Evolutionary conservation across 2,329 filamentous ascomycete genomes (phyloP).

Genomic region (Nemania sp.): DNA sequence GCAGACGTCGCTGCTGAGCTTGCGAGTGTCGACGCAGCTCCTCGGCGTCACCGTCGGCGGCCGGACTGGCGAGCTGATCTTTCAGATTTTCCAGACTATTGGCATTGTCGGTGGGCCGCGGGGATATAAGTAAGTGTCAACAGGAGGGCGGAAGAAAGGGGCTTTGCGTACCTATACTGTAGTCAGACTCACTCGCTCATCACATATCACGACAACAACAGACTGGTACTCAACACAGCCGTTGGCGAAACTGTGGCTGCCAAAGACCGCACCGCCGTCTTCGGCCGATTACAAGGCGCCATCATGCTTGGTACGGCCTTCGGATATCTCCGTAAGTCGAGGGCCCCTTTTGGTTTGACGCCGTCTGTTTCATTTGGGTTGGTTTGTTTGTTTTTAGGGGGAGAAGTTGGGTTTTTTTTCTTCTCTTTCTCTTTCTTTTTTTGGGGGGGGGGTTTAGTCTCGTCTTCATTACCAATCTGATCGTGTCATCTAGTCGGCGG

Average conservation of each 20-base stretch:
- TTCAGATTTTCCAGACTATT: constrained; percentile 69
- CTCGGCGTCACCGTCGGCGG: constrained; percentile 65
- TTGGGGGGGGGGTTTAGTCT: no score
- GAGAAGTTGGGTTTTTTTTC: no score
- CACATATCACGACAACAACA: constrained; percentile 8
- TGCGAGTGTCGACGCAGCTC: constrained; percentile 66
- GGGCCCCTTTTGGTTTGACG: neutral
- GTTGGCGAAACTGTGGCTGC: constrained; percentile 67
- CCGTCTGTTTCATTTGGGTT: no score
- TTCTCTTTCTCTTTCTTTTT: no score
- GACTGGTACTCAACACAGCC: constrained; percentile 67
- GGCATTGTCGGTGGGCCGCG: constrained; percentile 69
- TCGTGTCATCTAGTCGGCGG: constrained; percentile 55
- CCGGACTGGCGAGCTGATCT: constrained; percentile 65
- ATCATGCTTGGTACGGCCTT: constrained; percentile 69
- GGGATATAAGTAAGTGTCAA: constrained; percentile 63
- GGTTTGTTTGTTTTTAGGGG: no score
- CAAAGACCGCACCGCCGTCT: constrained; percentile 62
- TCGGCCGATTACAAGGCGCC: constrained; percentile 65
- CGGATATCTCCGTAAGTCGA: constrained; percentile 58
- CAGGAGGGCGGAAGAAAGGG: no score
- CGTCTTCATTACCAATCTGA: neutral
- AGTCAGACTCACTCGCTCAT: no score
- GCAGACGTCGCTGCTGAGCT: constrained; percentile 66
- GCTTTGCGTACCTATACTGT: no score